A percentile compares a stretch with the other conserved stretches of the same genome.
Evolutionary conservation across 352 stramenopile species (phyloP).

Genomic region (Globisporangium okanoganense): DNA sequence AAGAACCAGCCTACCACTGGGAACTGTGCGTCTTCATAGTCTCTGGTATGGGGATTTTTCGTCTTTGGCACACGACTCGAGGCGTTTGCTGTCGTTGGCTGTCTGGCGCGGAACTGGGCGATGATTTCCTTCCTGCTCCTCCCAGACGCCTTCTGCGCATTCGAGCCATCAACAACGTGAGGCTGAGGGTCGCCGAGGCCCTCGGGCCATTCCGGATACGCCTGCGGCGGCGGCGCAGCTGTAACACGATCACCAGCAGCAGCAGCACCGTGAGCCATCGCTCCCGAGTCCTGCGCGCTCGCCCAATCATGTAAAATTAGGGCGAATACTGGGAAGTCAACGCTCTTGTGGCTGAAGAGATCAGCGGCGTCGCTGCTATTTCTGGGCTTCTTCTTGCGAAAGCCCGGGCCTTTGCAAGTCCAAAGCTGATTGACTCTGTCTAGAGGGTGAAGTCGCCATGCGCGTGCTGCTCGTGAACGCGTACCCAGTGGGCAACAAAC

Average conservation of each 20-base stretch:
- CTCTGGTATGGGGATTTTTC: not conserved
- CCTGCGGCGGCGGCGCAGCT: not conserved
- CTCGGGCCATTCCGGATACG: conserved; percentile 63
- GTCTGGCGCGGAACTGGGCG: conserved; percentile 28
- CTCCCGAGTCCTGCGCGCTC: not conserved
- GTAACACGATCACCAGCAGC: not conserved
- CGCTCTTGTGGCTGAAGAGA: not conserved
- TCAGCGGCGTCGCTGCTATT: not conserved
- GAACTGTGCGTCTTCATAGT: conserved; percentile 22
- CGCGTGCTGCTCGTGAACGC: conserved; percentile 70
- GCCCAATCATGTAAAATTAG: not conserved
- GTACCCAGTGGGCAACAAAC: conserved; percentile 40
- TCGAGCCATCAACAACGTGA: conserved; percentile 13
- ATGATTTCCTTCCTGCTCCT: conserved; percentile 37
- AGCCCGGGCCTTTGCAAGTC: too few relatives aligned
- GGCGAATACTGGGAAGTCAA: not conserved
- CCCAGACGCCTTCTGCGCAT: not conserved
- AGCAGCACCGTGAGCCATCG: not conserved
- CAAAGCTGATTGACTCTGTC: not conserved
- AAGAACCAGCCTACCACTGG: conserved; percentile 1
- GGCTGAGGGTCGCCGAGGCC: conserved; percentile 46
- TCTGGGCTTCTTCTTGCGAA: not conserved
- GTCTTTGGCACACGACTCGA: not conserved
- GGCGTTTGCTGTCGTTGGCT: not conserved
- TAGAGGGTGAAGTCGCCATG: conserved; percentile 31